Evolutionary conservation across 208 protist genomes (phyloP).

Genomic region (Trypanosomatidae sp.): DNA sequence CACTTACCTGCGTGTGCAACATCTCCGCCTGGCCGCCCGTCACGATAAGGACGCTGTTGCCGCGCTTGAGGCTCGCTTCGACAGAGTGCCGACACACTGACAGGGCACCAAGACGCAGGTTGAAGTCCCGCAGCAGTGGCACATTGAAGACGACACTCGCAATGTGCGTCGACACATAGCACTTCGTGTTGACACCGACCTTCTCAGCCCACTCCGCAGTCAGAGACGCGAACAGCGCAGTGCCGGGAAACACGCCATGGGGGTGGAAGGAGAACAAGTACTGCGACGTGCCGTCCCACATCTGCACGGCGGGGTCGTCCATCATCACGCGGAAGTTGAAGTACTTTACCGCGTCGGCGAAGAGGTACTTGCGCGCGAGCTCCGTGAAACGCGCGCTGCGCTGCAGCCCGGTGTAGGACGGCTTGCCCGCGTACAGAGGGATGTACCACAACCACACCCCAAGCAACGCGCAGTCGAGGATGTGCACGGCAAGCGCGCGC

Average conservation of each 20-base stretch:
- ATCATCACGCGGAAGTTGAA: conserved; percentile 69
- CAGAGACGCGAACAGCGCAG: conserved; percentile 54
- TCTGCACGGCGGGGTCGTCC: conserved; percentile 53
- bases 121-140: conserved; percentile 75
- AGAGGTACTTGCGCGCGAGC: conserved; percentile 62
- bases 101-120: conserved; percentile 54
- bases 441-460: conserved; percentile 60
- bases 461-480: conserved; percentile 43
- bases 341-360: conserved; percentile 59
- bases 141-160: conserved; percentile 82
- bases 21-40: conserved; percentile 90
- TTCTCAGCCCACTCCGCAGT: conserved; percentile 60
- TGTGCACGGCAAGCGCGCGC: conserved; percentile 11
- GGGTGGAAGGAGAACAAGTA: conserved; percentile 87
- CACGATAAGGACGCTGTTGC: conserved; percentile 79
- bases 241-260: conserved; percentile 82
- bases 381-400: conserved; percentile 47
- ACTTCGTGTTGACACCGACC: conserved; percentile 46
- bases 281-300: conserved; percentile 48
- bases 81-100: conserved; percentile 58
- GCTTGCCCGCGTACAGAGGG: conserved; percentile 55
- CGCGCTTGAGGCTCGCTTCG: conserved; percentile 48
- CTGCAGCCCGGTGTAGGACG: conserved; percentile 56
- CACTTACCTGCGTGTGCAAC: conserved; percentile 52
- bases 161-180: conserved; percentile 58